Evolutionary conservation across 2,329 filamentous ascomycete species (phyloP).

Genomic region (Colletotrichum caudatum): DNA sequence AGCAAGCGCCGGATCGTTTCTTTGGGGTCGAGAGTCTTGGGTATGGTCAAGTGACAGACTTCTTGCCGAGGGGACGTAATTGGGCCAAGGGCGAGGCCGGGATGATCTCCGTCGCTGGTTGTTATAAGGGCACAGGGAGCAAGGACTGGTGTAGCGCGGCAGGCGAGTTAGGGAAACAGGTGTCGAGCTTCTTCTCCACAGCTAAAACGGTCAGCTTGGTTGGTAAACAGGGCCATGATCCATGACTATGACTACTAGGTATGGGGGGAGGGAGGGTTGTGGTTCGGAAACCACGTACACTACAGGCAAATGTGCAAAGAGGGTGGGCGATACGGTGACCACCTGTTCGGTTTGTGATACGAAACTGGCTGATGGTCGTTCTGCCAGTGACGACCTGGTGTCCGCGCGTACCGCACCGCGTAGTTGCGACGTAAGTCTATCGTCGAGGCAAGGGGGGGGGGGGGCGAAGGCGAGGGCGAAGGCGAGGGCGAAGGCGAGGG

Average conservation of each 20-base stretch:
- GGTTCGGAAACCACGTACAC: slow-evolving; percentile 9
- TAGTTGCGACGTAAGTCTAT: slow-evolving; percentile 26
- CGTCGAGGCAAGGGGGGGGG: slow-evolving; percentile 6
- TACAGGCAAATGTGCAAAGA: neutral
- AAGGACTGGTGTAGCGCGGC: slow-evolving; percentile 30
- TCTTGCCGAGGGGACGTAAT: slow-evolving; percentile 13
- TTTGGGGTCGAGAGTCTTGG: neutral
- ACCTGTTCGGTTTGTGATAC: slow-evolving; percentile 33
- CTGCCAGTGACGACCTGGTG: slow-evolving; percentile 24
- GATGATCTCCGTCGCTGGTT: slow-evolving; percentile 25
- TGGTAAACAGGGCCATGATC: slow-evolving; percentile 24
- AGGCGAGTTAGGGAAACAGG: slow-evolving; percentile 17
- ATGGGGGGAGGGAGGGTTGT: neutral
- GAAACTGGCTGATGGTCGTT: slow-evolving; percentile 12
- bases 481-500: neutral
- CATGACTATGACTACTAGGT: neutral
- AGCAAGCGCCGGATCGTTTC: slow-evolving; percentile 3
- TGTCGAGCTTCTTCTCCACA: slow-evolving; percentile 17
- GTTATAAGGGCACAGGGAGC: slow-evolving; percentile 14
- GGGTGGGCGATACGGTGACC: slow-evolving; percentile 23
- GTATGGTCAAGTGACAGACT: slow-evolving; percentile 34
- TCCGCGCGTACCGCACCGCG: slow-evolving; percentile 42
- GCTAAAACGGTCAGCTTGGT: slow-evolving; percentile 27
- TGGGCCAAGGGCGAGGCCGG: slow-evolving; percentile 19
- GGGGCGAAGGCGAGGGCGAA: neutral